A percentile compares a stretch with the other conserved stretches of the same genome.
Evolutionary conservation across 2,329 filamentous ascomycete species (phyloP).

Genomic region (Calonectria hongkongensis): DNA sequence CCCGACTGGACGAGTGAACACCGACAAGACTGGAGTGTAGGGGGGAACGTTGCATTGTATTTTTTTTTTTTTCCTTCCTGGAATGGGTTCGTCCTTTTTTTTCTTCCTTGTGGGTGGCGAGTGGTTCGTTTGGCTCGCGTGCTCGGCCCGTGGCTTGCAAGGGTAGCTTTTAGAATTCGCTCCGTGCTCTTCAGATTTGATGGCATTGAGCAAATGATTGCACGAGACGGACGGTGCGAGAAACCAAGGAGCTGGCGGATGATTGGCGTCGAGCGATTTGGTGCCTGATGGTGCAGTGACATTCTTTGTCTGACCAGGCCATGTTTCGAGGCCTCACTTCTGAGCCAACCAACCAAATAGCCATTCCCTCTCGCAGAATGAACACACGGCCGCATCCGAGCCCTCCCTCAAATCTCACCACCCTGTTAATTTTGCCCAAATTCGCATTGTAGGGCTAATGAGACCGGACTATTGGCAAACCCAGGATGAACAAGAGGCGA

Average conservation of each 20-base stretch:
- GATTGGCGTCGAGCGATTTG: conserved; percentile 37
- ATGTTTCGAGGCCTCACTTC: conserved; percentile 40
- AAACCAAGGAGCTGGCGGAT: conserved; percentile 12
- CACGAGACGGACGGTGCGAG: conserved; percentile 7
- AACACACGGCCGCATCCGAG: conserved; percentile 48
- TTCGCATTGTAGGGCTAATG: conserved; percentile 17
- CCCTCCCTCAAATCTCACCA: conserved; percentile 41
- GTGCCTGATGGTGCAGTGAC: conserved; percentile 34
- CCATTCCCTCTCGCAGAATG: conserved; percentile 21
- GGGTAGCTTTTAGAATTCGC: neutral
- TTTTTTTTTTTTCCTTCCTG: neutral
- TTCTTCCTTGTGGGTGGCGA: conserved; percentile 2
- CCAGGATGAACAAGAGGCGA: conserved; percentile 3
- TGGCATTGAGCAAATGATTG: conserved; percentile 15
- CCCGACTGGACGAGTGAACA: conserved; percentile 23
- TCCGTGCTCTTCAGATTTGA: conserved; percentile 4
- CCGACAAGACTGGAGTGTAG: conserved; percentile 4
- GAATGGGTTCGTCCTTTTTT: conserved; percentile 28
- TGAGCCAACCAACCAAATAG: conserved; percentile 19
- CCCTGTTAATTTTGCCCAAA: conserved; percentile 33
- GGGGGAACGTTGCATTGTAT: conserved; percentile 37
- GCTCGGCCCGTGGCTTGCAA: conserved; percentile 26
- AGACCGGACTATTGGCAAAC: neutral
- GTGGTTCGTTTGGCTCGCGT: conserved; percentile 40
- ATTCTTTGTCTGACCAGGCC: conserved; percentile 42